Conservation (phyloP, 2,329 filamentous ascomycete species). For the Calonectria naviculata region DNA sequence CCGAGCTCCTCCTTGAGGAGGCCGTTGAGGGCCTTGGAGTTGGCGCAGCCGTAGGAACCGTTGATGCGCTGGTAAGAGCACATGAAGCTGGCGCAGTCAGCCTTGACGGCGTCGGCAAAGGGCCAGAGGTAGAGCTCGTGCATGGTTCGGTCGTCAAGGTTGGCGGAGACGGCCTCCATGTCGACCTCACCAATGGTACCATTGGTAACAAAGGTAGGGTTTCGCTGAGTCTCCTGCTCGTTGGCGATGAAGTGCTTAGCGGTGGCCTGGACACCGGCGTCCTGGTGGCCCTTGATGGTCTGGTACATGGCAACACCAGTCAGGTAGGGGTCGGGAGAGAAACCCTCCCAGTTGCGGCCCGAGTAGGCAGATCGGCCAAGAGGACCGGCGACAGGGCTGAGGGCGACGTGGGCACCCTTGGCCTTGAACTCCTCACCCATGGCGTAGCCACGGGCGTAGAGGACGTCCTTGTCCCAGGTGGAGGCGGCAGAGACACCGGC, state of each 20-base stretch:
- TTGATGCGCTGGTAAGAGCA: conserved; percentile 59
- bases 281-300: conserved; percentile 48
- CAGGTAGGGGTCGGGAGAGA: conserved; percentile 74
- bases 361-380: conserved; percentile 55
- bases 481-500: conserved; percentile 71
- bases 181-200: conserved; percentile 39
- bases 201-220: conserved; percentile 38
- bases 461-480: conserved; percentile 77
- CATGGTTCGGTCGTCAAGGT: conserved; percentile 69
- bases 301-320: conserved; percentile 63
- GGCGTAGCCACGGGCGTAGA: conserved; percentile 68
- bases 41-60: conserved; percentile 61
- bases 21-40: conserved; percentile 59
- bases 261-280: conserved; percentile 50
- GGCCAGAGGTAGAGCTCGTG: conserved; percentile 61
- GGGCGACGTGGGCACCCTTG: conserved; percentile 79
- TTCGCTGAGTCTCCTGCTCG: conserved; percentile 49
- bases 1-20: conserved; percentile 62
- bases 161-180: conserved; percentile 49
- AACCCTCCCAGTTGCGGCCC: conserved; percentile 75
- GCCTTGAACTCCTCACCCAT: conserved; percentile 71
- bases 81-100: conserved; percentile 52
- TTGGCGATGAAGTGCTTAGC: conserved; percentile 54
- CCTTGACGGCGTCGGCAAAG: conserved; percentile 46
- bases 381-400: conserved; percentile 57